phyloP scores from a whole-genome alignment of 345 rosid species.

The Eucalyptus urophylla region DNA sequence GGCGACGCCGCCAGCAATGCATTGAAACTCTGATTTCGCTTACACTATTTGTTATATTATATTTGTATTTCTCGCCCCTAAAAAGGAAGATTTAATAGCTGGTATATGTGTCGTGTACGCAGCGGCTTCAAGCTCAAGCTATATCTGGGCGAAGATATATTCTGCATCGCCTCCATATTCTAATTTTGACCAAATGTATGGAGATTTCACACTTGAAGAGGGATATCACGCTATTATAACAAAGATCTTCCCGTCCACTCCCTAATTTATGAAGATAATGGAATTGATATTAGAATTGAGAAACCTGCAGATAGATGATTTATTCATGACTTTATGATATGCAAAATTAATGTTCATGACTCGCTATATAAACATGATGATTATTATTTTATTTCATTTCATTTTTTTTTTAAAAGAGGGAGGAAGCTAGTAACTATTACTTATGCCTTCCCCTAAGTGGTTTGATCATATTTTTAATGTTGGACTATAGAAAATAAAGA shows the following conservation, averaged over 20 bases:
- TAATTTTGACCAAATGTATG: neutral
- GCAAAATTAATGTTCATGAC: neutral
- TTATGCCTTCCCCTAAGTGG: neutral
- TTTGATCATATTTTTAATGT: neutral
- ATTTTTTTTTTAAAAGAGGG: neutral
- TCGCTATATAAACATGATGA: neutral
- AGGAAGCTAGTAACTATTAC: neutral
- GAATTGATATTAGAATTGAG: neutral
- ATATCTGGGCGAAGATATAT: neutral
- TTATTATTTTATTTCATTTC: neutral
- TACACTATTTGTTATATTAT: neutral
- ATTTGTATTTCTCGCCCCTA: neutral
- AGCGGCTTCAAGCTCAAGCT: neutral
- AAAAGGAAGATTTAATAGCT: neutral
- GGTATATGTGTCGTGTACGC: neutral
- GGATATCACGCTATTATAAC: neutral
- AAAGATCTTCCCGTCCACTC: neutral
- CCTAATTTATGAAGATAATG: neutral
- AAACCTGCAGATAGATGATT: neutral
- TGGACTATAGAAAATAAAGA: neutral
- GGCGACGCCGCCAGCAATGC: neutral
- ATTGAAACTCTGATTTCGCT: neutral
- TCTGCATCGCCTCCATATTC: neutral
- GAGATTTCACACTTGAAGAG: neutral
- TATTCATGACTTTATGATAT: neutral